Evolutionary conservation across 2,329 filamentous ascomycete species (phyloP).

Genomic region (Verticillium zaregamsianum): DNA sequence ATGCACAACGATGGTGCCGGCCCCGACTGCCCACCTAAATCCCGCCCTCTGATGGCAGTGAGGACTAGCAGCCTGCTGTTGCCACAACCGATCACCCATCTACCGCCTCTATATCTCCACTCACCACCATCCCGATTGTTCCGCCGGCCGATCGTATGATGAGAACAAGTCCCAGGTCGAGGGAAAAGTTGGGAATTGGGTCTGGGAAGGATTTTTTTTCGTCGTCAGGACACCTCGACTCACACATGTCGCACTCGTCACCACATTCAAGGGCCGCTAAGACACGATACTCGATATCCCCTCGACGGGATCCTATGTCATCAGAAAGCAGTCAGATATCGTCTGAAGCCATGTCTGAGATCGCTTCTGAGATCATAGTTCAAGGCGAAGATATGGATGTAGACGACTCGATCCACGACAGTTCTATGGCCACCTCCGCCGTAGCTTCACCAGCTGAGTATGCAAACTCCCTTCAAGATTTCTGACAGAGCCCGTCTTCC

Average conservation of each 20-base stretch:
- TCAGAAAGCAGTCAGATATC: slow-evolving; percentile 21
- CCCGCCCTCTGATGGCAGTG: slow-evolving; percentile 5
- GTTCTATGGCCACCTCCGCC: slow-evolving; percentile 10
- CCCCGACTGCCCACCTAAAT: neutral
- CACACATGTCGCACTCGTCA: slow-evolving; percentile 18
- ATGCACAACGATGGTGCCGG: neutral
- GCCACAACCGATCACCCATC: slow-evolving; percentile 3
- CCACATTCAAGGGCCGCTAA: slow-evolving; percentile 16
- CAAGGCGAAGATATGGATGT: slow-evolving; percentile 37
- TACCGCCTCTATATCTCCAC: slow-evolving; percentile 8
- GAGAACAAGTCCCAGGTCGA: slow-evolving; percentile 12
- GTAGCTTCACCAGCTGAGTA: slow-evolving; percentile 8
- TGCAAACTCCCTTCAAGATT: neutral
- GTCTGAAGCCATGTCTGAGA: slow-evolving; percentile 27
- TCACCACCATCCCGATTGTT: slow-evolving; percentile 3
- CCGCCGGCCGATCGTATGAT: slow-evolving; percentile 10
- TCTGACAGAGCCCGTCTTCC: neutral
- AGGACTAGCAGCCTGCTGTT: slow-evolving; percentile 5
- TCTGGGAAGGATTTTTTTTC: slow-evolving; percentile 17
- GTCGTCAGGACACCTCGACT: slow-evolving; percentile 17
- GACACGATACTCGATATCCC: slow-evolving; percentile 22
- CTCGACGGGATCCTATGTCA: slow-evolving; percentile 17
- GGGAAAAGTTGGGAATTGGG: slow-evolving; percentile 14
- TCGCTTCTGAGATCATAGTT: slow-evolving; percentile 38
- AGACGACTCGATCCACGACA: slow-evolving; percentile 14